Evolutionary conservation across 2,329 filamentous ascomycete species (phyloP), one percentile per base, ranked within the genome.

Genomic region (Stagonosporopsis vannaccii): DNA sequence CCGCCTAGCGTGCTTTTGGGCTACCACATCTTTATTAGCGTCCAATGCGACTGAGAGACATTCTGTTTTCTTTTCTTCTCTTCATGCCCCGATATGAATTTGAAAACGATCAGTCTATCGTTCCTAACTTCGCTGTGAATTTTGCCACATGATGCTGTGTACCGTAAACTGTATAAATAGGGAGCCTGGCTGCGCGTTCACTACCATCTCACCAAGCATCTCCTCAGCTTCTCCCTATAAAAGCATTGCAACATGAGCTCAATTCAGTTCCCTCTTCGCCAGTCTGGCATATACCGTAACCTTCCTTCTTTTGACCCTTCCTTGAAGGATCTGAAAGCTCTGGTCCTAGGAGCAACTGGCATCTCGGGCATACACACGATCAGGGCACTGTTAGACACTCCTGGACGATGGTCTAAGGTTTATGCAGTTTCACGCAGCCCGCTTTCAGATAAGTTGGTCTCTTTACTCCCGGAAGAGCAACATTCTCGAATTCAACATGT

Each of bases 201-300:
- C n/a, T 15, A 26, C 13, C 4, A 33, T 41, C 37, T 15, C 41
- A 8, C 37, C 22, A 49, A 49, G 13, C 25, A 19, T 19, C 32
- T 6, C 7, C 8, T 33, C 17, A 9, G 15, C 35, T n/a, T n/a
- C 25, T n/a, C n/a, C 8, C 11, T 17, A 17, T 9, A 13, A 2
- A 20, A 4, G 2, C 20, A 8, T n/a, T 15, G 20, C 17, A 42
- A 15, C 8, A 60, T 60, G 58, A 50, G 53, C 25, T 60, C 58
- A 11, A 47, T 36, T 19, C 33, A 47, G 19, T 35, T 44, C 6
- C 58, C 58, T 12, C 54, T 60, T 17, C 60, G 60, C 30, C 54
- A 58, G 1, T 60, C 58, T 8, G 58, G 60, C 22, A 53, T 60
- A n/a, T 60, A 52, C 28, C 60, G 51, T 13, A 62, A 62, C n/a